Conservation (phyloP, 148 eudicot genomes). For the Silene uniflora region DNA sequence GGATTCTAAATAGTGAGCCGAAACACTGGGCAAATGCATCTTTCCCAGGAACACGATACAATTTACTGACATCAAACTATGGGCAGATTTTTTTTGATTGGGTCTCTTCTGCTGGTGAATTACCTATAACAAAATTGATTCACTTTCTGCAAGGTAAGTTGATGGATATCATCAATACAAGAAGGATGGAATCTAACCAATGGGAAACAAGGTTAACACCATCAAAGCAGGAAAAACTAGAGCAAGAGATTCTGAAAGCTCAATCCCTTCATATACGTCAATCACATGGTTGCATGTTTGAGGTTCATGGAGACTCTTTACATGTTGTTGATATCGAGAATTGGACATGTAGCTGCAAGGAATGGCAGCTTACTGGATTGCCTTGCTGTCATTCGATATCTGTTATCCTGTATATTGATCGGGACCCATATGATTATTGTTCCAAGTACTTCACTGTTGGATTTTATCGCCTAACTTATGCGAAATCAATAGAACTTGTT, state of each 20-base stretch:
- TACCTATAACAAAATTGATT: slow-evolving; percentile 57
- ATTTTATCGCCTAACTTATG: slow-evolving; percentile 38
- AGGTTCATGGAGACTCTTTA: slow-evolving; percentile 42
- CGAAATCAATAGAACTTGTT: slow-evolving; percentile 43
- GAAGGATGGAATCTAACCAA: slow-evolving; percentile 45
- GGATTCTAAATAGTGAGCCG: slow-evolving; percentile 49
- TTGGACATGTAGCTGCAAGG: slow-evolving; percentile 58
- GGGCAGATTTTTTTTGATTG: slow-evolving; percentile 43
- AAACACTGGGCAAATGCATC: slow-evolving; percentile 56
- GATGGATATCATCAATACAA: slow-evolving; percentile 43
- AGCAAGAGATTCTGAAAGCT: slow-evolving; percentile 38
- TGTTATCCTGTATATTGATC: slow-evolving; percentile 38
- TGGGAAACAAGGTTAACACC: slow-evolving; percentile 53
- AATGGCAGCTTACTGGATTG: slow-evolving; percentile 53
- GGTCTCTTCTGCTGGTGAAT: slow-evolving; percentile 53
- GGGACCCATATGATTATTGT: slow-evolving; percentile 52
- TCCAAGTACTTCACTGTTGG: slow-evolving; percentile 41
- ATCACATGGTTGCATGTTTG: slow-evolving; percentile 38
- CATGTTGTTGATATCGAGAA: slow-evolving; percentile 43
- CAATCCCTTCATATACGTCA: slow-evolving; percentile 33
- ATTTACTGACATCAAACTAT: slow-evolving; percentile 45
- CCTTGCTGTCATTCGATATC: slow-evolving; percentile 62
- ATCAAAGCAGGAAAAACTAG: slow-evolving; percentile 46
- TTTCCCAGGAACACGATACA: slow-evolving; percentile 52
- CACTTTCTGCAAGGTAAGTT: slow-evolving; percentile 43